phyloP scores from a whole-genome alignment of 306 rosid species.

The Acacia confusa region DNA sequence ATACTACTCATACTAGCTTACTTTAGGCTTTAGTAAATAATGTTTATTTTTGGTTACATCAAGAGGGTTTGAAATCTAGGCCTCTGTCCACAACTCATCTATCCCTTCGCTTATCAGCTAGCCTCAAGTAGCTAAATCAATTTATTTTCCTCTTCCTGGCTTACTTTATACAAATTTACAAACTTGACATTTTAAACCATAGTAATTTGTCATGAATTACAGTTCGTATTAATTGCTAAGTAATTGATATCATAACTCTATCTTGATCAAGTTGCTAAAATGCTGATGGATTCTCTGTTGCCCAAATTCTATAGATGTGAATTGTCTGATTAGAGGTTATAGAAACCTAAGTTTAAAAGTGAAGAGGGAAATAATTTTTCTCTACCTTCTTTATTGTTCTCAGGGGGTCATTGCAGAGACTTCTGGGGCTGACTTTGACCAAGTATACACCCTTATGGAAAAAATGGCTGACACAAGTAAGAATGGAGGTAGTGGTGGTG shows the following conservation, averaged over 20 bases:
- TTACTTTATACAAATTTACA: not conserved
- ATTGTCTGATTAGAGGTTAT: constrained; percentile 6
- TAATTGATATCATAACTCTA: not conserved
- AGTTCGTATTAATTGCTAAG: not conserved
- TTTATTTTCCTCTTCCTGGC: not conserved
- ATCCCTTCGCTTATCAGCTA: not conserved
- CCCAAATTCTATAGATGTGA: constrained; percentile 1
- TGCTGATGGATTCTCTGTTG: constrained; percentile 13
- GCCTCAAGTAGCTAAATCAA: not conserved
- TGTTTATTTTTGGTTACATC: not conserved
- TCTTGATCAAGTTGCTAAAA: constrained; percentile 7
- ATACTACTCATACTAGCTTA: not conserved
- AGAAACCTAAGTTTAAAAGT: constrained; percentile 12
- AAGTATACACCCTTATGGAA: constrained; percentile 59
- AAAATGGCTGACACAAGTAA: constrained; percentile 59
- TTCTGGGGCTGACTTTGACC: constrained; percentile 48
- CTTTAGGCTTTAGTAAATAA: constrained; percentile 8
- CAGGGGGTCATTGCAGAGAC: constrained; percentile 86
- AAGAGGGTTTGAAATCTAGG: not conserved
- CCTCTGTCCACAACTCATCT: not conserved
- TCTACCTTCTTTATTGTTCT: constrained; percentile 3
- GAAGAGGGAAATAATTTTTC: constrained; percentile 27
- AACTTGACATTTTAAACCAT: not conserved
- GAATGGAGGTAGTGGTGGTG: constrained; percentile 56
- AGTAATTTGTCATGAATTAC: not conserved